phyloP scores from a whole-genome alignment of 306 rosid genomes.

The Vigna mungo region DNA sequence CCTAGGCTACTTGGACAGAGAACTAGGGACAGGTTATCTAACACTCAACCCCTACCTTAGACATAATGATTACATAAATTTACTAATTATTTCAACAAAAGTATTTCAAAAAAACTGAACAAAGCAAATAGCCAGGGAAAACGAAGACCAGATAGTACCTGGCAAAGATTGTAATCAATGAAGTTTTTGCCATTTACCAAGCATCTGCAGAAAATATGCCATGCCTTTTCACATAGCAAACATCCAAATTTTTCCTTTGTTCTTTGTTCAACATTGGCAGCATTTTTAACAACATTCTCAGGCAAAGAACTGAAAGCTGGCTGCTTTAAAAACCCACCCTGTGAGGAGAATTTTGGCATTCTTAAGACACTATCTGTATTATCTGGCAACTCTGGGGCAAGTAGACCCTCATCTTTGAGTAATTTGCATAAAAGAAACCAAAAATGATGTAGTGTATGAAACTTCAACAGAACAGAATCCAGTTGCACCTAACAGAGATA shows the following conservation, averaged over 20 bases:
- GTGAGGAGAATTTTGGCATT: slow-evolving; percentile 60
- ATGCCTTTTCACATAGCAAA: slow-evolving; percentile 72
- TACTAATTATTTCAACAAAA: too few relatives aligned
- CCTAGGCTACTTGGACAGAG: too few relatives aligned
- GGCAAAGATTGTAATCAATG: slow-evolving; percentile 72
- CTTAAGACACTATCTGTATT: slow-evolving; percentile 44
- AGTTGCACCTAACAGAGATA: slow-evolving; percentile 72
- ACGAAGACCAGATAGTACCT: slow-evolving; percentile 58
- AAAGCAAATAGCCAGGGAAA: background rate
- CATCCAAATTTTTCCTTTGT: slow-evolving; percentile 58
- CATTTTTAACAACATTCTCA: slow-evolving; percentile 45
- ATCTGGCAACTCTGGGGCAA: slow-evolving; percentile 46
- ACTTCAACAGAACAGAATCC: slow-evolving; percentile 71
- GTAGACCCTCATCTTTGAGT: slow-evolving; percentile 65
- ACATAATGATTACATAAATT: too few relatives aligned
- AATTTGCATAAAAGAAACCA: slow-evolving; percentile 89
- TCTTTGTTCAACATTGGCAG: slow-evolving; percentile 50
- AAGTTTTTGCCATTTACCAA: slow-evolving; percentile 81
- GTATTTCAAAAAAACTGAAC: background rate
- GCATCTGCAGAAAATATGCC: slow-evolving; percentile 80
- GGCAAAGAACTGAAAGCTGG: slow-evolving; percentile 61
- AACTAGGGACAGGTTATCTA: too few relatives aligned
- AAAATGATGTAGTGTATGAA: slow-evolving; percentile 84
- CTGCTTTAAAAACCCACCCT: slow-evolving; percentile 93
- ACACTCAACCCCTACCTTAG: too few relatives aligned